Conservation (phyloP, 805 yeast species). For the Metschnikowia reukaufii region DNA sequence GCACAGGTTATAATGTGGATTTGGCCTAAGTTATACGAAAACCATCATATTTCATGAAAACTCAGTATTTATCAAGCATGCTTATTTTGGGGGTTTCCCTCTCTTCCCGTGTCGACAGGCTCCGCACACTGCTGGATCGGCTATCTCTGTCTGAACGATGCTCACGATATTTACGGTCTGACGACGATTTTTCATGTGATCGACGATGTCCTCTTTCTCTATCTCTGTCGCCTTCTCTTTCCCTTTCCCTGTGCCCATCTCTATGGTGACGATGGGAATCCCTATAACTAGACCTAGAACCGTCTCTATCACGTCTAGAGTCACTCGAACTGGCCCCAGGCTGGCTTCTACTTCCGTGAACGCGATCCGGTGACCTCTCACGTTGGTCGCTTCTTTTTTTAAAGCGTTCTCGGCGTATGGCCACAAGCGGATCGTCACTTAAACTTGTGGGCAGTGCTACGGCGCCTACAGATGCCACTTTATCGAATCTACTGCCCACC, state of each 20-base stretch:
- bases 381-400: constrained; percentile 3
- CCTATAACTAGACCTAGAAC: not conserved
- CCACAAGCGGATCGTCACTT: constrained; percentile 52
- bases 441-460: constrained; percentile 18
- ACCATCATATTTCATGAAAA: not conserved
- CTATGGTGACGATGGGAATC: not conserved
- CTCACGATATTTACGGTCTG: not conserved
- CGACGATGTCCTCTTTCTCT: not conserved
- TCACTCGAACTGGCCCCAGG: not conserved
- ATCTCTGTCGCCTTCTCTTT: not conserved
- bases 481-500: constrained; percentile 24
- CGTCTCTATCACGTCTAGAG: not conserved
- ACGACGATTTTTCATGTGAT: not conserved
- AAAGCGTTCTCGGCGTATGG: constrained; percentile 29
- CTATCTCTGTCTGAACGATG: not conserved
- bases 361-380: constrained; percentile 4
- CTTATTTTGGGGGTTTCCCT: not conserved
- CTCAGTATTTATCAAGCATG: not conserved
- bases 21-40: not conserved
- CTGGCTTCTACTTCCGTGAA: not conserved
- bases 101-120: not conserved
- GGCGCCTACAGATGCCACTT: constrained; percentile 25
- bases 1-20: not conserved
- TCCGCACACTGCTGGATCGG: not conserved
- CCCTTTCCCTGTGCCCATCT: not conserved